Percentiles rank a stretch among this genome's conserved stretches.
Evolutionary conservation across 2,329 filamentous ascomycete genomes (phyloP).

Genomic region (Monosporascus cannonballus): DNA sequence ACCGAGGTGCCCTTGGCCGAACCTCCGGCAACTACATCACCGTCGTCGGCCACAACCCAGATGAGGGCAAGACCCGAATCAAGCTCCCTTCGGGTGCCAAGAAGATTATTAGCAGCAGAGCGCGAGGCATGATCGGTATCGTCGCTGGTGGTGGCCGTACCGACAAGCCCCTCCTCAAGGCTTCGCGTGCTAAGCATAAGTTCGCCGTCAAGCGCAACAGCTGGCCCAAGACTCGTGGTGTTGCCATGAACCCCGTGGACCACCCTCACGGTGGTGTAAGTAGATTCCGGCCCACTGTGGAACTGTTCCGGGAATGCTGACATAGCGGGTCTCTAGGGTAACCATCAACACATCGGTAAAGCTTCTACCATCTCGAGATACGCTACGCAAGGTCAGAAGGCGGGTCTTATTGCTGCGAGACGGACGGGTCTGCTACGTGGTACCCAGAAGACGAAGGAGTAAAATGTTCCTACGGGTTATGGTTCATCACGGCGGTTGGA

Average conservation of each 20-base stretch:
- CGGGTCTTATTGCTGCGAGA: slow-evolving; percentile 99
- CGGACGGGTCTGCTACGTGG: slow-evolving; percentile 99
- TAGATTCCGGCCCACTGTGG: slow-evolving; percentile 19
- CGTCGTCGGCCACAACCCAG: slow-evolving; percentile 93
- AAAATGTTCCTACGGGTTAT: slow-evolving; percentile 38
- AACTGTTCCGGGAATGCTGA: slow-evolving; percentile 33
- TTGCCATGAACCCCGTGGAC: slow-evolving; percentile 99
- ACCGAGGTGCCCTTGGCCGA: slow-evolving; percentile 92
- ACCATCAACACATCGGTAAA: slow-evolving; percentile 99
- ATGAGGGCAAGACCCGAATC: slow-evolving; percentile 99
- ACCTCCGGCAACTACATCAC: slow-evolving; percentile 99
- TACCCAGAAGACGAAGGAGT: slow-evolving; percentile 99
- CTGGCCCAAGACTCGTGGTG: slow-evolving; percentile 99
- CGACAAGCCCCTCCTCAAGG: slow-evolving; percentile 99
- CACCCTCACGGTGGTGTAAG: slow-evolving; percentile 90
- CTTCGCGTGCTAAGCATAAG: slow-evolving; percentile 99
- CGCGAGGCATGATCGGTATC: slow-evolving; percentile 98
- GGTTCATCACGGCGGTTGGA: slow-evolving; percentile 54
- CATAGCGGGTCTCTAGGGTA: slow-evolving; percentile 58
- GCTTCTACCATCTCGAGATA: slow-evolving; percentile 98
- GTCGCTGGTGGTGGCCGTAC: slow-evolving; percentile 99
- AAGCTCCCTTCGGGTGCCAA: slow-evolving; percentile 99
- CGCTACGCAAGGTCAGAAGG: slow-evolving; percentile 98
- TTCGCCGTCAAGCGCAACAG: slow-evolving; percentile 99
- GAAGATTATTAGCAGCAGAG: slow-evolving; percentile 91